These are phyloP conservation scores for Hygrophoropsis aurantiaca DNA, from an alignment of 768 basidiomycete genomes.

Conservation along the genomic window DNA sequence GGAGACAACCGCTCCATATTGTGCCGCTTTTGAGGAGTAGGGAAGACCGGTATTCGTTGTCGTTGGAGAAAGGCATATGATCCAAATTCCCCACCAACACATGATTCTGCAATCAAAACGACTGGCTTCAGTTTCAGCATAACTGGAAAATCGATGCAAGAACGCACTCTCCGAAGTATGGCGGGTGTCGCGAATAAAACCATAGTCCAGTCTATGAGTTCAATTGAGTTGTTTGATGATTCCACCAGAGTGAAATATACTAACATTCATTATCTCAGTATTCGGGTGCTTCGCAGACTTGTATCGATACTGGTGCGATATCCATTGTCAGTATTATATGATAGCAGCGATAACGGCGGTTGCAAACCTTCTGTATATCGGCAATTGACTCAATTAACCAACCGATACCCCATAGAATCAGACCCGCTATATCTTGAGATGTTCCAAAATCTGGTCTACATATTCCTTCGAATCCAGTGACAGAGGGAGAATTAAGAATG, in stretches of 20 bases:
- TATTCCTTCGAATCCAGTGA: conserved; percentile 43
- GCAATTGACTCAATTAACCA: conserved; percentile 54
- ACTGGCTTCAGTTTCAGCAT: conserved; percentile 9
- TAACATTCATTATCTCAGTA: conserved; percentile 50
- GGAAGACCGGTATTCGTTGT: conserved; percentile 40
- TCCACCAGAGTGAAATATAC: conserved; percentile 5
- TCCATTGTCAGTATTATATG: neutral
- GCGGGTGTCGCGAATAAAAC: conserved; percentile 63
- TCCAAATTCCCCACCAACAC: conserved; percentile 71
- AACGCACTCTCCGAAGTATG: conserved; percentile 70
- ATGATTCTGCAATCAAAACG: conserved; percentile 40
- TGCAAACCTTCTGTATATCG: conserved; percentile 55
- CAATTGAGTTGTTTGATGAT: too few species aligned
- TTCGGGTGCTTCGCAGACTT: conserved; percentile 48
- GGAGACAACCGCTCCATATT: conserved; percentile 58
- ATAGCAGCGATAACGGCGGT: neutral
- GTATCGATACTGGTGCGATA: conserved; percentile 42
- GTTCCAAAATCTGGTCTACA: conserved; percentile 62
- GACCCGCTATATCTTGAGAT: conserved; percentile 59
- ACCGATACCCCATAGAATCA: conserved; percentile 61
- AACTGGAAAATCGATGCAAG: neutral
- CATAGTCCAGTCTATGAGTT: conserved; percentile 47
- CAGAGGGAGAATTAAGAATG: conserved; percentile 67
- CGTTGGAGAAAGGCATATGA: conserved; percentile 56
- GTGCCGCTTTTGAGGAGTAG: conserved; percentile 48